Evolutionary conservation across 176 grass and related monocot genomes (phyloP).

Genomic region (Neostapfia colusana): DNA sequence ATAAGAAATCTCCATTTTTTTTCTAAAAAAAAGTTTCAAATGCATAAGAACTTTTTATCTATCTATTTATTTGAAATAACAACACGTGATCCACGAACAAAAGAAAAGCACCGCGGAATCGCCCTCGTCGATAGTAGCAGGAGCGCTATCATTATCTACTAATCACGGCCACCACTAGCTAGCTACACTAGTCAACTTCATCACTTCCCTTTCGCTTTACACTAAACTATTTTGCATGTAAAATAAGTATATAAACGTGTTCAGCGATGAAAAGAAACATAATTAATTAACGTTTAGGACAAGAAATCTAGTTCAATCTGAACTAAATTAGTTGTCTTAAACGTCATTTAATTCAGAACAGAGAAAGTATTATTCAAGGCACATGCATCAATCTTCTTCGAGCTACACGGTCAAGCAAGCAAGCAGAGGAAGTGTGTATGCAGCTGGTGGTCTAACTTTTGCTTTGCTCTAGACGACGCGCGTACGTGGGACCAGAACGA

Average conservation of each 20-base stretch:
- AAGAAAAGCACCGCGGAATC: neutral
- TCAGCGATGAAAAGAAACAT: too few relatives aligned
- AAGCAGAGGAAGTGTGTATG: neutral
- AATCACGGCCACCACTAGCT: neutral
- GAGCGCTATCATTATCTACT: neutral
- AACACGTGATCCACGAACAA: constrained; percentile 27
- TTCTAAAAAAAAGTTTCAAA: neutral
- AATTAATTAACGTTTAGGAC: too few relatives aligned
- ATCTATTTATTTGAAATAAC: neutral
- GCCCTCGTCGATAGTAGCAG: neutral
- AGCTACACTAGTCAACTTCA: neutral
- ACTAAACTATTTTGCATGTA: neutral
- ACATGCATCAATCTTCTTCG: neutral
- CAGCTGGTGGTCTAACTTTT: neutral
- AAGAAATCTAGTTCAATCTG: too few relatives aligned
- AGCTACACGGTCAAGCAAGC: neutral
- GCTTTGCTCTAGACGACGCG: neutral
- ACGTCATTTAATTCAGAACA: too few relatives aligned
- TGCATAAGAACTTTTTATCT: neutral
- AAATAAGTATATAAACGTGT: neutral
- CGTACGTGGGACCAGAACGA: constrained; percentile 37
- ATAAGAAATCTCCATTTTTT: too few relatives aligned
- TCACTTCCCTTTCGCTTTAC: constrained; percentile 3
- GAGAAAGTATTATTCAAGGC: too few relatives aligned
- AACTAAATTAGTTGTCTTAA: too few relatives aligned